These are phyloP conservation scores for Claviceps digitariae DNA, from an alignment of 2,329 filamentous ascomycete species.

Conservation along the genomic window DNA sequence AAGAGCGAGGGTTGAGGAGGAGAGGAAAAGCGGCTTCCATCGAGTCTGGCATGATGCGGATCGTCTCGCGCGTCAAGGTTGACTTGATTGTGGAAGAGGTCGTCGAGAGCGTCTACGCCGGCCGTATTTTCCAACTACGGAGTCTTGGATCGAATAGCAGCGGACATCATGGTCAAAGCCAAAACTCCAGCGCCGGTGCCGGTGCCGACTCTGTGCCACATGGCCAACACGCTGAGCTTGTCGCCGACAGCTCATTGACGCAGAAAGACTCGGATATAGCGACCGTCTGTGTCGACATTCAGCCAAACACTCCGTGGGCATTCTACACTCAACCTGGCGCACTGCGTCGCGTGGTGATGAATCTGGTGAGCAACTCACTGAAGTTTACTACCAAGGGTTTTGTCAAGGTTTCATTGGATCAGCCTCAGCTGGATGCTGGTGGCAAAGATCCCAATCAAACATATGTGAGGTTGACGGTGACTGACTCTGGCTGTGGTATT, in stretches of 20 bases:
- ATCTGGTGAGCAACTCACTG: slow-evolving; percentile 47
- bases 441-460: slow-evolving; percentile 10
- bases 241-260: not conserved
- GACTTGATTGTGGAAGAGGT: slow-evolving; percentile 32
- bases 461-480: slow-evolving; percentile 29
- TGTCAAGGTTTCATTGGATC: slow-evolving; percentile 16
- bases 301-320: slow-evolving; percentile 32
- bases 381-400: slow-evolving; percentile 38
- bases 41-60: slow-evolving; percentile 8
- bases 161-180: not conserved
- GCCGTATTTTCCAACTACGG: slow-evolving; percentile 24
- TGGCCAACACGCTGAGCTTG: not conserved
- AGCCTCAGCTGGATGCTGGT: not conserved
- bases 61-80: slow-evolving; percentile 18
- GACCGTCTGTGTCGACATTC: slow-evolving; percentile 22
- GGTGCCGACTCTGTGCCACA: not conserved
- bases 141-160: not conserved
- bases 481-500: slow-evolving; percentile 55
- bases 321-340: slow-evolving; percentile 42
- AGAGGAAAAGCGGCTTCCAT: slow-evolving; percentile 3
- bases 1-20: slow-evolving; percentile 5
- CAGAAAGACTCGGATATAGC: slow-evolving; percentile 12
- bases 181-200: not conserved
- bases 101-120: slow-evolving; percentile 32
- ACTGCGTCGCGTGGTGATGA: slow-evolving; percentile 43